phyloP scores from a whole-genome alignment of 2,329 filamentous ascomycete species.

The Stagonosporopsis chrysanthemi region DNA sequence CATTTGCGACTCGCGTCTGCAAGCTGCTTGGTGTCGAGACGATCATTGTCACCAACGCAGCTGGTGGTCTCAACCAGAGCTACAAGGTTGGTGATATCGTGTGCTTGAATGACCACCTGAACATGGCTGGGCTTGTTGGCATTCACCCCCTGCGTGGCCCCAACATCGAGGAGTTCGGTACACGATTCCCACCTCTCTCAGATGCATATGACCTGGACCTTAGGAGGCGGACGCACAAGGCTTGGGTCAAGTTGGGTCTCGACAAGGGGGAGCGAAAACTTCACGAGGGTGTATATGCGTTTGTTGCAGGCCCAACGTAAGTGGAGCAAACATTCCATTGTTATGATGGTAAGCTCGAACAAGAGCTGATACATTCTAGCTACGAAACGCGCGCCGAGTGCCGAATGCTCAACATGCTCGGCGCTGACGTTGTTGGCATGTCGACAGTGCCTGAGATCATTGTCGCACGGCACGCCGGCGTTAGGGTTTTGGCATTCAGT shows the following conservation, averaged over 20 bases:
- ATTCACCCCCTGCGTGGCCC: conserved; percentile 68
- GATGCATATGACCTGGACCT: conserved; percentile 72
- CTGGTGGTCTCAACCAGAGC: conserved; percentile 69
- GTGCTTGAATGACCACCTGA: conserved; percentile 71
- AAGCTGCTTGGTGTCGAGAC: conserved; percentile 67
- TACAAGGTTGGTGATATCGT: conserved; percentile 72
- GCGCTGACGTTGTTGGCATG: conserved; percentile 76
- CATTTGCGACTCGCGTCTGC: conserved; percentile 71
- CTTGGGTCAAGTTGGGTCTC: conserved; percentile 61
- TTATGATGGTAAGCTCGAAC: neutral
- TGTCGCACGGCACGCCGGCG: conserved; percentile 69
- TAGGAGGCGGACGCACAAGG: conserved; percentile 63
- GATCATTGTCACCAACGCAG: conserved; percentile 71
- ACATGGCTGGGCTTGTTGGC: conserved; percentile 68
- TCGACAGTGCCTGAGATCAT: conserved; percentile 74
- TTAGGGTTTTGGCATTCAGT: conserved; percentile 69
- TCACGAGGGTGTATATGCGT: conserved; percentile 72
- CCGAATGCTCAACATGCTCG: conserved; percentile 65
- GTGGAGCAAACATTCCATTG: conserved; percentile 23
- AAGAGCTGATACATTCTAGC: conserved; percentile 42
- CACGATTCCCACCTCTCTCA: conserved; percentile 68
- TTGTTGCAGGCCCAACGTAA: conserved; percentile 68
- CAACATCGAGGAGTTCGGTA: conserved; percentile 68
- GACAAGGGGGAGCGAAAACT: conserved; percentile 59
- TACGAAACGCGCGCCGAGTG: conserved; percentile 73